Evolutionary conservation across 352 stramenopile species (phyloP), one percentile per base, ranked within the genome.

Genomic region (Globisporangium carolinianum): DNA sequence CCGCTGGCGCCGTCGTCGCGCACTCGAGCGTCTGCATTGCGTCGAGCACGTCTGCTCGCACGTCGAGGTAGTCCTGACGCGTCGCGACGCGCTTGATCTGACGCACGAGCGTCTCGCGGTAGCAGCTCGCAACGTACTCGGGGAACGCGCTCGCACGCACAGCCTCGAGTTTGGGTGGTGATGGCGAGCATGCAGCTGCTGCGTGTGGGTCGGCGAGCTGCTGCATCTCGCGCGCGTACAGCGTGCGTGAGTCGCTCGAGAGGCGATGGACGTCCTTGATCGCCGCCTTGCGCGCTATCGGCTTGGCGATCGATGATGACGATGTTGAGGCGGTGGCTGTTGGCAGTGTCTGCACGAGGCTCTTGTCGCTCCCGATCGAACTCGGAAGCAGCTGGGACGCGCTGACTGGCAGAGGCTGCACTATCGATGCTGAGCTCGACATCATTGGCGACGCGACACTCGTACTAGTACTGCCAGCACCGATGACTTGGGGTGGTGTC

Each of bases 31-130:
- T 56, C 14, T 79, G 70, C 49, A 90, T 74, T 6, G 66, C 52
- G 48, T 67, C 68, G 11, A 93, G 68, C 53, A 91, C 71, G 54
- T 76, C 61, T 10, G 45, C 60, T 4, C 83, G 76, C 7, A 69
- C 59, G 8, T 71, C 71, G 48, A 83, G 79, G 51, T 88, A 92
- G 38, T 86, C 71, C 47, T 85, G 61, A 41, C 83, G 69, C 0
- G 57, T 78, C 1, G 67, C 54, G 8, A 87, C 39, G 0, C 69
- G 65, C 51, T 87, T 87, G 4, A 72, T 63, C 37, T 80, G 83
- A 15, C 68, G 61, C n/a, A 90, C 60, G 53, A 92, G 74, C 42
- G 76, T 67, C 43, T 81, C 68, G 15, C 72, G 76, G 65, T 89
- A 92, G 52, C 79, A 57, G 15, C 57, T 57, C 36, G 68, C 72